phyloP scores from a whole-genome alignment of 2,329 filamentous ascomycete genomes.

The Aspergillus glaucus region DNA sequence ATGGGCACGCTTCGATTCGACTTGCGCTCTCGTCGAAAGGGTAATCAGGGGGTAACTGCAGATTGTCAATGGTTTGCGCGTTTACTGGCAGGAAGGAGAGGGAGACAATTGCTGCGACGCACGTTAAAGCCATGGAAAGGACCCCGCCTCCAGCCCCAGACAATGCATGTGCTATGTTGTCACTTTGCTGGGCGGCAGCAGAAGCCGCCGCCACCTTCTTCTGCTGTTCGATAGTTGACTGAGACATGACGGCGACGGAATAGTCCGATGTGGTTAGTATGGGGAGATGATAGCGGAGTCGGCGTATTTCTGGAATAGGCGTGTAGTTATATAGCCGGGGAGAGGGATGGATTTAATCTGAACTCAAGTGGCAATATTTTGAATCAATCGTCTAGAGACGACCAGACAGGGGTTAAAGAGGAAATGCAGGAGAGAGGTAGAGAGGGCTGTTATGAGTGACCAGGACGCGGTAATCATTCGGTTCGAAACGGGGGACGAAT shows the following conservation, averaged over 20 bases:
- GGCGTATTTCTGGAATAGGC: too few relatives aligned
- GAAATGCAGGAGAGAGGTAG: conserved; percentile 7
- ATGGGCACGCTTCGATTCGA: conserved; percentile 90
- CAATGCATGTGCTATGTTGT: conserved; percentile 94
- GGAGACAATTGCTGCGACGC: conserved; percentile 24
- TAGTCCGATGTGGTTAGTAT: not conserved
- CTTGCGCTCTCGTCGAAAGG: conserved; percentile 92
- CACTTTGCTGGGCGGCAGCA: conserved; percentile 71
- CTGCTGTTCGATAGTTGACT: conserved; percentile 30
- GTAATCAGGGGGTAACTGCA: conserved; percentile 89
- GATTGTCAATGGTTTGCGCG: conserved; percentile 4
- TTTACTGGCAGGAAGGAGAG: conserved; percentile 3
- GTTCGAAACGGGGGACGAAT: conserved; percentile 15
- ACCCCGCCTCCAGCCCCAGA: conserved; percentile 90
- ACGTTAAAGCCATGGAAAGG: conserved; percentile 93
- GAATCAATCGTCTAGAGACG: not conserved
- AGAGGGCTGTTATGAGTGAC: not conserved
- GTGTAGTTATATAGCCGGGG: too few relatives aligned
- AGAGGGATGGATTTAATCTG: not conserved
- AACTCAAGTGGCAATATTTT: not conserved
- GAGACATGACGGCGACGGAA: conserved; percentile 29
- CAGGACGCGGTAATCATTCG: conserved; percentile 24
- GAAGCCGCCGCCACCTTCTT: conserved; percentile 45
- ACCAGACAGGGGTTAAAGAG: not conserved
- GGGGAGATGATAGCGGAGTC: not conserved